Percentiles rank a stretch among this genome's conserved stretches.
Evolutionary conservation across 352 stramenopile genomes (phyloP).

Genomic region (Pythium phragmiticola): DNA sequence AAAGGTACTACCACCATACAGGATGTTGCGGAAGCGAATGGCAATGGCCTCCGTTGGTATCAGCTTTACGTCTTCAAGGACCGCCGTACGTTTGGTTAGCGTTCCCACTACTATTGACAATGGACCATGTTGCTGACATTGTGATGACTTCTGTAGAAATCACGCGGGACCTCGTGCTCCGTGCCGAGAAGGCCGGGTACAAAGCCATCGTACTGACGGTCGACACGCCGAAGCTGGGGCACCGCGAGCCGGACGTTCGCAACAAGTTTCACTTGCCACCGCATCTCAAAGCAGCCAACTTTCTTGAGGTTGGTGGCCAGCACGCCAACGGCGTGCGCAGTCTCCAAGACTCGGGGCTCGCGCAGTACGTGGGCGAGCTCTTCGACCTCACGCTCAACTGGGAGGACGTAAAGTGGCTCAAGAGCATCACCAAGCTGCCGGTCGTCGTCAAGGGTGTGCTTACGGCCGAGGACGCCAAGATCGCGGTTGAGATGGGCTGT

Average conservation of each 20-base stretch:
- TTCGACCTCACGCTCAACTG: conserved; percentile 95
- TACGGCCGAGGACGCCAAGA: conserved; percentile 89
- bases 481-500: conserved; percentile 90
- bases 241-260: conserved; percentile 94
- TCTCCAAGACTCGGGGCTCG: conserved; percentile 48
- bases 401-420: conserved; percentile 91
- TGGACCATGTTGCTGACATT: background rate
- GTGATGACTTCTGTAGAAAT: conserved; percentile 66
- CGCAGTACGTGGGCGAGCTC: conserved; percentile 74
- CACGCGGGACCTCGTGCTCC: conserved; percentile 88
- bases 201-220: conserved; percentile 95
- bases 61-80: conserved; percentile 97
- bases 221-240: conserved; percentile 95
- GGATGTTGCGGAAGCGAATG: conserved; percentile 29
- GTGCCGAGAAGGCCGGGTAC: conserved; percentile 92
- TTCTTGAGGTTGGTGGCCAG: conserved; percentile 44
- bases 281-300: conserved; percentile 53
- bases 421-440: conserved; percentile 90
- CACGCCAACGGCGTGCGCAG: conserved; percentile 65
- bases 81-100: conserved; percentile 37
- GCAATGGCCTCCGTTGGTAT: conserved; percentile 89
- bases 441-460: conserved; percentile 94
- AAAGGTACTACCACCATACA: conserved; percentile 11
- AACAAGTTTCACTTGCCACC: conserved; percentile 88
- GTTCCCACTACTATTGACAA: background rate